phyloP scores from a whole-genome alignment of 1,284 basidiomycete species.

The Inonotus hispidus region DNA sequence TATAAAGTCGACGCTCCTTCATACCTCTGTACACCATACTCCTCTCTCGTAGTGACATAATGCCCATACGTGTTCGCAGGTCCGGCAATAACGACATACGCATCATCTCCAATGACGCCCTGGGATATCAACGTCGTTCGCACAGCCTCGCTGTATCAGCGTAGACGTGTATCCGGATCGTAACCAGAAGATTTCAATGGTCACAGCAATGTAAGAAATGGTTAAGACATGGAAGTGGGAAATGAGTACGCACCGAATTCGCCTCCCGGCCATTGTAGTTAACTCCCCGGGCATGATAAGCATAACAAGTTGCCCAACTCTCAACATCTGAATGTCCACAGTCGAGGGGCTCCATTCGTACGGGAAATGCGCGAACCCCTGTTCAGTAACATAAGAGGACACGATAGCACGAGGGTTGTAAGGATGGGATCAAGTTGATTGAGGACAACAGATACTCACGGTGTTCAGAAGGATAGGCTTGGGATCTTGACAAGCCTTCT shows the following conservation, averaged over 20 bases:
- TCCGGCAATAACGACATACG: slow-evolving; percentile 71
- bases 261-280: slow-evolving; percentile 52
- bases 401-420: no score
- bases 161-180: no score
- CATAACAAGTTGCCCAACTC: slow-evolving; percentile 76
- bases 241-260: slow-evolving; percentile 31
- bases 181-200: no score
- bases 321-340: slow-evolving; percentile 76
- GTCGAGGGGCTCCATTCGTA: slow-evolving; percentile 76
- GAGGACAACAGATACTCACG: slow-evolving; percentile 32
- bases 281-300: slow-evolving; percentile 69
- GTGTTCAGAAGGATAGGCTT: slow-evolving; percentile 77
- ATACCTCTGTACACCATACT: slow-evolving; percentile 73
- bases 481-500: slow-evolving; percentile 71
- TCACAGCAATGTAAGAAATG: no score
- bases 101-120: slow-evolving; percentile 56
- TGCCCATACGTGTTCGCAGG: slow-evolving; percentile 79
- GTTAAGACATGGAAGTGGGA: not conserved
- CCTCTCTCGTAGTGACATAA: slow-evolving; percentile 71
- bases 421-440: not conserved
- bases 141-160: slow-evolving; percentile 54
- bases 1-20: slow-evolving; percentile 81
- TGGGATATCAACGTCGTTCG: slow-evolving; percentile 57
- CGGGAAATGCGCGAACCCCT: slow-evolving; percentile 63
- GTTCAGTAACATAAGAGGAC: not conserved